Base-by-base conservation (phyloP, 2,329 filamentous ascomycete genomes). In the Calonectria hawksworthii region DNA sequence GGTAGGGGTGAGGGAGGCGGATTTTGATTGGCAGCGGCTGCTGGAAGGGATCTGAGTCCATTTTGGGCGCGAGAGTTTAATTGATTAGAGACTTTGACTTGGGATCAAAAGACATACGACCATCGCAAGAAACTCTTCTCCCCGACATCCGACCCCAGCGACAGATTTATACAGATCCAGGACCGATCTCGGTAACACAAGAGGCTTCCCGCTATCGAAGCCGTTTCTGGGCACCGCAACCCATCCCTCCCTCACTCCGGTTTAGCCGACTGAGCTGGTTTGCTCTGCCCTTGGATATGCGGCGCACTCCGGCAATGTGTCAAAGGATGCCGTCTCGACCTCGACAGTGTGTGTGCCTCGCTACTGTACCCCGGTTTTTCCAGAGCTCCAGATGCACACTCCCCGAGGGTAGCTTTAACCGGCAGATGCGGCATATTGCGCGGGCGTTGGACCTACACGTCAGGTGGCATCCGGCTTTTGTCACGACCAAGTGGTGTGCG, bases 11-110 rank as follows among this genome's bases (percentile, higher is more conserved):
- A 23, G 76, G 75, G 16, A 75, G 73, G 54, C 84, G 75, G 85
- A 90, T 90, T 87, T 92, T 92, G 44, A 80, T 75, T 61, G 79
- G 77, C 23, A 74, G 73, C 50, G 74, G 54, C 72, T 78, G 73
- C 30, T 77, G 72, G 30, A 80, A 80, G 28, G 75, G 75, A 70
- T 80, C 67, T 72, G 77, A 76, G 30, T 73, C 70, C 77, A 80
- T 80, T 41, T 56, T 59, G 34, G 26, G 36, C 28, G 61, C 28
- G 61, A 68, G 21, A 30, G 65, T 14, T 41, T 68, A 38, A 54
- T 56, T 68, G 50, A 52, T 51, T 26, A 21, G 36, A 30, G 36
- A 68, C 32, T 30, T n/a, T 30, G 21, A 9, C 13, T 23, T 41
- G 36, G 5, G 56, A 28, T n/a, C 36, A 63, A 16, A 16, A 54